Percentiles rank a stretch among this genome's conserved stretches.
These are phyloP conservation scores for Hymenoscyphus fraxineus DNA, from an alignment of 2,329 filamentous ascomycete genomes.

Conservation along the genomic window DNA sequence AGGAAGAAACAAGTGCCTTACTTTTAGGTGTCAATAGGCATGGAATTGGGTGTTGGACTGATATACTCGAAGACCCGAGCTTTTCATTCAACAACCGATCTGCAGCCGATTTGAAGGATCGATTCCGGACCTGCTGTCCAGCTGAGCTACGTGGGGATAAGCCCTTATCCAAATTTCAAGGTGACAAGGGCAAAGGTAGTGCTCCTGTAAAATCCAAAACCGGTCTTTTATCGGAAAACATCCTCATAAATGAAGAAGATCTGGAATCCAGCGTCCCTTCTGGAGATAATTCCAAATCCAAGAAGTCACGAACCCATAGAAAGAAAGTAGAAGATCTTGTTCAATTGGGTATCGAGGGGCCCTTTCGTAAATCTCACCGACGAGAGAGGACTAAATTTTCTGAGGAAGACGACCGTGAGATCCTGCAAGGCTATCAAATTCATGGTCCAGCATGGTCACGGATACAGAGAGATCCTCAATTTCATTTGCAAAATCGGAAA, in stretches of 20 bases:
- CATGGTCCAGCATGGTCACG: conserved; percentile 64
- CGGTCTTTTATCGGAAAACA: conserved; percentile 52
- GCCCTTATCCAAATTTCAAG: conserved; percentile 8
- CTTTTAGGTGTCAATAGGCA: conserved; percentile 58
- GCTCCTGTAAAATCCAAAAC: conserved; percentile 42
- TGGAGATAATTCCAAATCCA: conserved; percentile 38
- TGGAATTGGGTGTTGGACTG: conserved; percentile 63
- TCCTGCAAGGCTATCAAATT: conserved; percentile 54
- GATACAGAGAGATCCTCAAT: conserved; percentile 57
- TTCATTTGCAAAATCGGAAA: conserved; percentile 54
- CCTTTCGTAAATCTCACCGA: conserved; percentile 59
- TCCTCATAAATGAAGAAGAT: conserved; percentile 38
- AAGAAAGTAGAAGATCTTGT: conserved; percentile 54
- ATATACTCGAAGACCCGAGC: conserved; percentile 57
- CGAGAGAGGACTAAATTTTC: conserved; percentile 59
- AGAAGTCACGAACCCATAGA: conserved; percentile 52
- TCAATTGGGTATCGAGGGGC: conserved; percentile 56
- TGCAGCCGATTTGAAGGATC: conserved; percentile 61
- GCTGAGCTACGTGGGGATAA: conserved; percentile 51
- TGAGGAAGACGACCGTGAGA: conserved; percentile 59
- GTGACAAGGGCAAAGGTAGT: conserved; percentile 12
- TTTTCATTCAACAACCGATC: conserved; percentile 60
- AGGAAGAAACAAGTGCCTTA: conserved; percentile 61
- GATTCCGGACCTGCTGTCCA: conserved; percentile 63
- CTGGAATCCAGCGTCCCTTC: conserved; percentile 15